Evolutionary conservation across 495 filamentous ascomycete genomes (phyloP).

Genomic region (Polyplosphaeria fusca): DNA sequence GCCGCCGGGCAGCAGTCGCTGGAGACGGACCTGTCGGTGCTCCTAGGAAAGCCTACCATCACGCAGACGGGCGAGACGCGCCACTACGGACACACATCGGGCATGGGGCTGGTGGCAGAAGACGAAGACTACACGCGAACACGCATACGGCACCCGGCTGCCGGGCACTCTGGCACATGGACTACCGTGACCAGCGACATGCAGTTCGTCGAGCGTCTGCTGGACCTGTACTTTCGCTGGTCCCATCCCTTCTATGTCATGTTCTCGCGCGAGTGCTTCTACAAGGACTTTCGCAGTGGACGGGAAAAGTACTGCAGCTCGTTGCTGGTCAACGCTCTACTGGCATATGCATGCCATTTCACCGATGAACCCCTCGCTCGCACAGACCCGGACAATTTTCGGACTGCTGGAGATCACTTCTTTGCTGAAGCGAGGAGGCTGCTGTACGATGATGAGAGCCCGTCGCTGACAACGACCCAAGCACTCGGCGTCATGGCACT

Average conservation of each 20-base stretch:
- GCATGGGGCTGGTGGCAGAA: slow-evolving; percentile 32
- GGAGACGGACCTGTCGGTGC: slow-evolving; percentile 40
- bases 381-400: slow-evolving; percentile 56
- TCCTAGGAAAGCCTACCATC: slow-evolving; percentile 35
- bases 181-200: slow-evolving; percentile 59
- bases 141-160: background rate
- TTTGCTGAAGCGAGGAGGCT: slow-evolving; percentile 63
- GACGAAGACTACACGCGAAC: slow-evolving; percentile 30
- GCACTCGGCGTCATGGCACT: slow-evolving; percentile 67
- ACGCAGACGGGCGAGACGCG: slow-evolving; percentile 24
- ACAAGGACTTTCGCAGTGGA: slow-evolving; percentile 58
- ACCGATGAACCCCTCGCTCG: slow-evolving; percentile 63
- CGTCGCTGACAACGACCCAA: slow-evolving; percentile 69
- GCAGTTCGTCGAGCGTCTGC: slow-evolving; percentile 58
- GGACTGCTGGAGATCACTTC: slow-evolving; percentile 69
- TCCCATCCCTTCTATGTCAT: slow-evolving; percentile 72
- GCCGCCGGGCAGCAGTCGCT: slow-evolving; percentile 22
- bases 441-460: slow-evolving; percentile 57
- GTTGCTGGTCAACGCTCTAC: slow-evolving; percentile 70
- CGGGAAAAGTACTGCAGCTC: slow-evolving; percentile 64
- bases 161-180: slow-evolving; percentile 45
- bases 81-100: slow-evolving; percentile 29
- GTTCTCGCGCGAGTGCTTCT: slow-evolving; percentile 69
- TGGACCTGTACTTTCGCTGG: slow-evolving; percentile 77
- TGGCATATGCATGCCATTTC: slow-evolving; percentile 71